Evolutionary conservation across 2,329 filamentous ascomycete genomes (phyloP).

Genomic region (Aureobasidium zeae): DNA sequence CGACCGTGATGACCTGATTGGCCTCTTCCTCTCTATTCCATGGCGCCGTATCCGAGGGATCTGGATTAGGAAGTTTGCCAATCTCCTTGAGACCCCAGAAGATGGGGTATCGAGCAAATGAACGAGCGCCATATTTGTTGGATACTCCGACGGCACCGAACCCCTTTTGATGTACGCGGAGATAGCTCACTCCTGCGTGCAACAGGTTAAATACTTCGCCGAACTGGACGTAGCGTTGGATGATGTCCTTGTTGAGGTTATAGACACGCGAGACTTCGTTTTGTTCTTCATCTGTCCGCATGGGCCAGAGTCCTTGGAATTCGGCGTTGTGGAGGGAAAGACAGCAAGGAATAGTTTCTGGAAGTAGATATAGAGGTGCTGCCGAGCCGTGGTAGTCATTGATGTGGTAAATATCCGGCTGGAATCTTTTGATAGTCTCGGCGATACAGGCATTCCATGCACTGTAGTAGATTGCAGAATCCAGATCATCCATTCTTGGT

Average conservation of each 20-base stretch:
- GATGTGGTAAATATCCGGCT: slow-evolving; percentile 56
- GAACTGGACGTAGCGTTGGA: slow-evolving; percentile 55
- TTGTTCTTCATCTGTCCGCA: slow-evolving; percentile 52
- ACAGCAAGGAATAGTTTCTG: slow-evolving; percentile 51
- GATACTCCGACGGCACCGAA: slow-evolving; percentile 60
- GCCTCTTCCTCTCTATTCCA: slow-evolving; percentile 48
- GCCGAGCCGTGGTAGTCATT: slow-evolving; percentile 55
- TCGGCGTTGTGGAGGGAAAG: slow-evolving; percentile 61
- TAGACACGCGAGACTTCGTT: slow-evolving; percentile 57
- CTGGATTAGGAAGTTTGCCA: slow-evolving; percentile 55
- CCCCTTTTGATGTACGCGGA: slow-evolving; percentile 57
- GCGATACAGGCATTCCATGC: slow-evolving; percentile 64
- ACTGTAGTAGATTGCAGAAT: slow-evolving; percentile 59
- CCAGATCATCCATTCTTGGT: slow-evolving; percentile 59
- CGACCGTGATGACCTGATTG: slow-evolving; percentile 43
- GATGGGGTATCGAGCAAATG: slow-evolving; percentile 57
- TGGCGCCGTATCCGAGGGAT: slow-evolving; percentile 54
- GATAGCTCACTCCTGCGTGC: slow-evolving; percentile 55
- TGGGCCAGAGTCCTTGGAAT: slow-evolving; percentile 60
- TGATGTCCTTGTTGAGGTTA: slow-evolving; percentile 50
- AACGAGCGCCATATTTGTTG: slow-evolving; percentile 60
- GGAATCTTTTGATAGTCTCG: slow-evolving; percentile 52
- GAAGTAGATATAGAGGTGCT: slow-evolving; percentile 56
- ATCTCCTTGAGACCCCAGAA: slow-evolving; percentile 58
- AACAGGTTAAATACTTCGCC: slow-evolving; percentile 60